Percentiles rank a stretch among this genome's conserved stretches.
Conservation (phyloP, 192 early-diverging fungal genomes). For the Mortierella antarctica region DNA sequence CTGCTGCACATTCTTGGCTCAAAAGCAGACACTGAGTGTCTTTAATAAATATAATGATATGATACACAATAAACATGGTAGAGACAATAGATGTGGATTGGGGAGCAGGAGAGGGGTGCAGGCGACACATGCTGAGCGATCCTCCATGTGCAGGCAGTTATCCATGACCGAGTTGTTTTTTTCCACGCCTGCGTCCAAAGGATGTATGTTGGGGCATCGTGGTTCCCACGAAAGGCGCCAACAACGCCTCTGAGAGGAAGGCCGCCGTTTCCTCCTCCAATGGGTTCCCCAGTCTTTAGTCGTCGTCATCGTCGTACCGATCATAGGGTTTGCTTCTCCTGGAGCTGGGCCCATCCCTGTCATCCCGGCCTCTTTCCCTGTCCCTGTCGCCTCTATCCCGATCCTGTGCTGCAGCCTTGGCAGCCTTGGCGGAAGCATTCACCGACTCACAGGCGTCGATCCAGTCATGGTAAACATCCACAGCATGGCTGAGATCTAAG, state of each 20-base stretch:
- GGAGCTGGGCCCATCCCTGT: slow-evolving; percentile 21
- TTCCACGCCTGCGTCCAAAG: too few species aligned
- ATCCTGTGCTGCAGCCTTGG: slow-evolving; percentile 37
- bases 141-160: too few species aligned
- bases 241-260: background rate
- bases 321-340: slow-evolving; percentile 48
- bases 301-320: slow-evolving; percentile 33
- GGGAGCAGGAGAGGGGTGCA: too few species aligned
- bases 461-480: slow-evolving; percentile 96
- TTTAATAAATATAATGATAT: too few species aligned
- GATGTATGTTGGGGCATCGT: too few species aligned
- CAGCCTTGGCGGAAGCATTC: slow-evolving; percentile 44
- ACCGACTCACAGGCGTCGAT: slow-evolving; percentile 88
- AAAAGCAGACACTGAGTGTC: too few species aligned
- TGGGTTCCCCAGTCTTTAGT: background rate
- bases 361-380: slow-evolving; percentile 17
- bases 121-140: too few species aligned
- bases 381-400: slow-evolving; percentile 24
- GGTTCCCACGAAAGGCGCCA: too few species aligned
- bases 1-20: too few species aligned
- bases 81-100: too few species aligned
- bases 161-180: too few species aligned
- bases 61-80: too few species aligned
- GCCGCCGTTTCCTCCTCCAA: background rate
- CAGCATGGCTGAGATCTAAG: slow-evolving; percentile 79